These are phyloP conservation scores for Amylostereum chailletii DNA, from an alignment of 1,284 basidiomycete genomes.

Conservation along the genomic window DNA sequence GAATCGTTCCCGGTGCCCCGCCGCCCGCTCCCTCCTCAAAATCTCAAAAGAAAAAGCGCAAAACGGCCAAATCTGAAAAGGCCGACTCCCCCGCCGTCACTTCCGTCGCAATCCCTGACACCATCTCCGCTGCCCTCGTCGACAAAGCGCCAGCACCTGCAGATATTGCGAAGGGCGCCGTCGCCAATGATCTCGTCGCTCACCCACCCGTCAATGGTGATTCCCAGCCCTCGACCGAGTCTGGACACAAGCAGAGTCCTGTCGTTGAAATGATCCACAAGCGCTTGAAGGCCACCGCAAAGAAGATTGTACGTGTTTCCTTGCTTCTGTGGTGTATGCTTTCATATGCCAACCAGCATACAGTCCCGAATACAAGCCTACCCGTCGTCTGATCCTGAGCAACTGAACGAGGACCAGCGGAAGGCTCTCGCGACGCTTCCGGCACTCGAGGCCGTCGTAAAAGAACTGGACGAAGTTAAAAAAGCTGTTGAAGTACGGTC, in stretches of 20 bases:
- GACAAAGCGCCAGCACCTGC: constrained; percentile 41
- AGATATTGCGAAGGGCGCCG: constrained; percentile 40
- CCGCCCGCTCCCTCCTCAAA: constrained; percentile 49
- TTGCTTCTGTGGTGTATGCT: not conserved
- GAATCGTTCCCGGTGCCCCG: constrained; percentile 68
- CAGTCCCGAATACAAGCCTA: constrained; percentile 71
- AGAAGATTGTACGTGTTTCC: constrained; percentile 68
- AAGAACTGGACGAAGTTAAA: constrained; percentile 76
- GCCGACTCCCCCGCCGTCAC: constrained; percentile 27
- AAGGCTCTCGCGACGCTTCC: constrained; percentile 63
- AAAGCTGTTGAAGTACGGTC: constrained; percentile 67
- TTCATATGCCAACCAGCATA: constrained; percentile 6
- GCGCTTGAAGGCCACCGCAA: constrained; percentile 63
- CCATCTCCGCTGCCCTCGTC: constrained; percentile 35
- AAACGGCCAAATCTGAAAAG: constrained; percentile 35
- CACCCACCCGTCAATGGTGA: constrained; percentile 28
- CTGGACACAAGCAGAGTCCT: constrained; percentile 46
- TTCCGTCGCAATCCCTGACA: constrained; percentile 33
- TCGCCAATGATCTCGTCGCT: constrained; percentile 37
- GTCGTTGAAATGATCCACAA: constrained; percentile 73
- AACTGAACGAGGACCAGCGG: constrained; percentile 81
- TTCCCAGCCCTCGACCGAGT: constrained; percentile 32
- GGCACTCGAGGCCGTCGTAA: constrained; percentile 63
- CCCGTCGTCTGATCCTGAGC: constrained; percentile 51
- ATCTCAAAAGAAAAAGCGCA: constrained; percentile 64